Base-by-base conservation (phyloP, 495 filamentous ascomycete species). In the Tirmania nivea region DNA sequence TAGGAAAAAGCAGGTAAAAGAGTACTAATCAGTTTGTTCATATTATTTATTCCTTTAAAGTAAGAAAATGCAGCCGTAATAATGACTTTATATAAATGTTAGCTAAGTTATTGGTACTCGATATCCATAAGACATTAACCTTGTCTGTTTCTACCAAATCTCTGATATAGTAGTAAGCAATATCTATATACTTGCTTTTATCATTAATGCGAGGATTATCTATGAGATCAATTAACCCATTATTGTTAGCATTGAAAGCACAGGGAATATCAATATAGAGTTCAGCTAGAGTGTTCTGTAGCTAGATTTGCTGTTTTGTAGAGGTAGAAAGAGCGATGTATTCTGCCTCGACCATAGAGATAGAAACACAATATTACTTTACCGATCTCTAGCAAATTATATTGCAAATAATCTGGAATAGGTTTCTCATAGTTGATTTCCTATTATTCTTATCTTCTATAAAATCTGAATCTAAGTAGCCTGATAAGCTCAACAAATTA, bases 281-380 rank as follows among this genome's bases (percentile, higher is more conserved):
- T 56, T 58, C 49, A 0, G 1, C 3, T 1, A 50, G 48, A 2
- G 14, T 48, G 0, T 19, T 7, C 21, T 10, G 21, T 12, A 58
- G 14, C 56, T 53, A 55, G 5, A 58, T 10, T 8, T 35, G 36
- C 17, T 58, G 37, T 58, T 55, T 36, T 1, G 25, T 20, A 2
- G 54, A 17, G 0, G 52, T 35, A 5, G 19, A 34, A 2, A 53
- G 19, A 9, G 56, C 49, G 34, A 59, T 53, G 8, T 54, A 59
- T 10, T 56, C 54, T 0, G 48, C 25, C 19, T 57, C 51, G 0
- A 8, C 21, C 7, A 54, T 58, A 1, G 42, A 54, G 10, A 21
- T 48, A 1, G 54, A 34, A 3, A 54, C 50, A 0, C 45, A 52
- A 2, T 20, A 17, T 58, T 56, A 51, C 35, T 56, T 59, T 19